A percentile compares a stretch with the other conserved stretches of the same genome.
phyloP scores from a whole-genome alignment of 148 eudicot genomes.

The Nyssa sinensis region DNA sequence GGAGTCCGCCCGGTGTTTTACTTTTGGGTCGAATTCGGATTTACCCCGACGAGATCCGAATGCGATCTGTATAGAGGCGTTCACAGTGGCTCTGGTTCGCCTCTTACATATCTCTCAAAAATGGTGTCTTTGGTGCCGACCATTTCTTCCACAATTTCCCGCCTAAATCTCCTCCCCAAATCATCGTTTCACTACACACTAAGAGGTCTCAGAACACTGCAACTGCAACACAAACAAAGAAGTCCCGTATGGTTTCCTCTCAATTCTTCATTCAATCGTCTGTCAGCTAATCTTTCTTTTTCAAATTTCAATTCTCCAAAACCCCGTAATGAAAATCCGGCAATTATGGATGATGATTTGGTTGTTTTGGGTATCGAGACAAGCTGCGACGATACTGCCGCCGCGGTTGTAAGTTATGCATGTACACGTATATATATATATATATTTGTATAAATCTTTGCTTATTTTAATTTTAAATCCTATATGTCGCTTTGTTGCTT shows the following conservation, averaged over 20 bases:
- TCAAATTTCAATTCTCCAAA: conserved; percentile 26
- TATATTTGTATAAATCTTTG: neutral
- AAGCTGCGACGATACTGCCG: conserved; percentile 89
- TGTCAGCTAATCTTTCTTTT: conserved; percentile 25
- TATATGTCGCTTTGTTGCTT: neutral
- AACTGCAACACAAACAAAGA: neutral
- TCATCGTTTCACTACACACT: conserved; percentile 19
- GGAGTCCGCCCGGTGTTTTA: no score
- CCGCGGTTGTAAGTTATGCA: conserved; percentile 66
- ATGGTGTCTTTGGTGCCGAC: conserved; percentile 20
- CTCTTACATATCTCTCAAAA: no score
- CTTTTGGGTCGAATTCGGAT: no score
- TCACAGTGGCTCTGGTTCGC: no score
- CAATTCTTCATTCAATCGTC: conserved; percentile 12
- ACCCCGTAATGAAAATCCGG: conserved; percentile 14
- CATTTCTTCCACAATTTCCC: conserved; percentile 33
- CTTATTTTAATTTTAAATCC: neutral
- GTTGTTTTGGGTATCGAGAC: conserved; percentile 85
- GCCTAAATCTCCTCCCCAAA: conserved; percentile 33
- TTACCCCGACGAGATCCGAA: no score
- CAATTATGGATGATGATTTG: conserved; percentile 34
- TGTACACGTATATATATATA: neutral
- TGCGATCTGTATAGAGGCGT: no score
- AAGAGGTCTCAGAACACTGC: conserved; percentile 19
- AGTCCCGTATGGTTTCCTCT: conserved; percentile 9